Percentiles rank a stretch among this genome's conserved stretches.
Evolutionary conservation across 306 rosid genomes (phyloP).

Genomic region (Sindora glabra): DNA sequence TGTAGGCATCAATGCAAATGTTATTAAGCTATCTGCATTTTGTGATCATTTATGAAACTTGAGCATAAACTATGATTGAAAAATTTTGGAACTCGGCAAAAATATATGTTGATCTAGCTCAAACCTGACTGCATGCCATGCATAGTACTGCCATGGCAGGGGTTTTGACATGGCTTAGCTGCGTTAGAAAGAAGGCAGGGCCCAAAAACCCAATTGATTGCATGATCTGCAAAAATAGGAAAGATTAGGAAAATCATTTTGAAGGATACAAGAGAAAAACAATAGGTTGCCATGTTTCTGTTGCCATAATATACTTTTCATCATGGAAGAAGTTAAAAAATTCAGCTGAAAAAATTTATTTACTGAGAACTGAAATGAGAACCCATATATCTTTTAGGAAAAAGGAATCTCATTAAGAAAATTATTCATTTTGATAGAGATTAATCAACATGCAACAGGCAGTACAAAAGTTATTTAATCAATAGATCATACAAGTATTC

Average conservation of each 20-base stretch:
- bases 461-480: not conserved
- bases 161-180: slow-evolving; percentile 67
- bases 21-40: no score
- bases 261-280: not conserved
- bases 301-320: not conserved
- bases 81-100: not conserved
- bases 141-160: slow-evolving; percentile 82
- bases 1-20: no score
- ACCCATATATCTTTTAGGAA: not conserved
- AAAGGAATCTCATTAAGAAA: not conserved
- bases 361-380: not conserved
- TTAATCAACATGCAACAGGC: not conserved
- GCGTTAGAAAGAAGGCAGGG: slow-evolving; percentile 88
- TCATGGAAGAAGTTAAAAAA: not conserved
- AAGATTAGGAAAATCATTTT: not conserved
- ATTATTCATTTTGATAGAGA: not conserved
- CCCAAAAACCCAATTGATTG: slow-evolving; percentile 89
- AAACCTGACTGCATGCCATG: slow-evolving; percentile 98
- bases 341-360: not conserved
- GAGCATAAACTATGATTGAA: not conserved
- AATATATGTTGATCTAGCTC: slow-evolving; percentile 14
- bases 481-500: no score
- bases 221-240: slow-evolving; percentile 66
- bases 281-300: not conserved
- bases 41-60: no score